Evolutionary conservation across 768 basidiomycete species (phyloP).

Genomic region (Phanerodontia chrysosporium): DNA sequence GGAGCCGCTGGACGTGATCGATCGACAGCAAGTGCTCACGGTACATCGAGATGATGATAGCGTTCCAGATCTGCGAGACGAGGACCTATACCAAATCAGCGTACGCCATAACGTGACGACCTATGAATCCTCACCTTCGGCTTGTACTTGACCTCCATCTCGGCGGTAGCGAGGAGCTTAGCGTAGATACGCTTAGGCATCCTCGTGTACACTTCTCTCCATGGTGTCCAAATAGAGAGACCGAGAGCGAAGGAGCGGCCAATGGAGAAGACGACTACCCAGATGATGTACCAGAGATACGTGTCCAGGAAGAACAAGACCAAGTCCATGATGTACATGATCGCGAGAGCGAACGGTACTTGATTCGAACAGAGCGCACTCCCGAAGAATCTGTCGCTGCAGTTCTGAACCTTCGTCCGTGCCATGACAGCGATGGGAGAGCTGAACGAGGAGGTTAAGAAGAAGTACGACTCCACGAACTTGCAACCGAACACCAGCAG

Average conservation of each 20-base stretch:
- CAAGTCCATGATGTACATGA: slow-evolving; percentile 99
- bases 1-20: slow-evolving; percentile 93
- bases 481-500: slow-evolving; percentile 94
- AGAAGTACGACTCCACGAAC: slow-evolving; percentile 96
- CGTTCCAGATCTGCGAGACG: slow-evolving; percentile 99
- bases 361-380: slow-evolving; percentile 83
- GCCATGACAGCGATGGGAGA: slow-evolving; percentile 97
- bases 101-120: not conserved
- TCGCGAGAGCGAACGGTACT: slow-evolving; percentile 88
- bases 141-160: slow-evolving; percentile 99
- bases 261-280: slow-evolving; percentile 94
- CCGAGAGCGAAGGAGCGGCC: slow-evolving; percentile 88
- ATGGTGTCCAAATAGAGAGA: slow-evolving; percentile 98
- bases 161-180: slow-evolving; percentile 89
- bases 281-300: slow-evolving; percentile 99
- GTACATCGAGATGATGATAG: slow-evolving; percentile 99
- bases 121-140: slow-evolving; percentile 62
- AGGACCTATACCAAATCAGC: slow-evolving; percentile 50
- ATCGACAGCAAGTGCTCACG: slow-evolving; percentile 97
- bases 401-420: slow-evolving; percentile 87
- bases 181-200: slow-evolving; percentile 98
- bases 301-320: slow-evolving; percentile 99
- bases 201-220: slow-evolving; percentile 95
- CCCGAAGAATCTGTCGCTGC: slow-evolving; percentile 82
- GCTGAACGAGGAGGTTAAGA: slow-evolving; percentile 94